These are phyloP conservation scores for Monosporascus sp. DNA, from an alignment of 2,329 filamentous ascomycete genomes.

Conservation along the genomic window DNA sequence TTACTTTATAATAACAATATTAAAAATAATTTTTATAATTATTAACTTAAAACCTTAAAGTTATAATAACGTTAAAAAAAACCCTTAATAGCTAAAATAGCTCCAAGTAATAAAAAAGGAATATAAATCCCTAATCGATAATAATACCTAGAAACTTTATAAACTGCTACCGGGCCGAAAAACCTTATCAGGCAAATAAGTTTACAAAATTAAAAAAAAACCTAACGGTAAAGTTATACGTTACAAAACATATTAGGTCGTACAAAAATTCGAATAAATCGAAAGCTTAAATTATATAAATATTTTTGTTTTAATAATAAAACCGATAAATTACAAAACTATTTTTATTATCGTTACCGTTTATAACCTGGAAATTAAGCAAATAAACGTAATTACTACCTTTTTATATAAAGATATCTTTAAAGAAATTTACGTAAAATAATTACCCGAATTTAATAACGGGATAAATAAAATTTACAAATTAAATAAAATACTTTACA, in stretches of 20 bases:
- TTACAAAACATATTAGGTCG: neutral
- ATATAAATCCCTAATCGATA: conserved; percentile 6
- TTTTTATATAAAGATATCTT: too few relatives aligned
- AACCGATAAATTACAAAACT: too few relatives aligned
- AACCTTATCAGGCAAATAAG: neutral
- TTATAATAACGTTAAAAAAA: conserved; percentile 3
- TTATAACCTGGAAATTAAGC: conserved; percentile 6
- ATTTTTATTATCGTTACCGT: conserved; percentile 3
- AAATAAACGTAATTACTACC: too few relatives aligned
- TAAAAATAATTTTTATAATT: neutral
- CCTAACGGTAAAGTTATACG: neutral
- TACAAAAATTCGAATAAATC: neutral
- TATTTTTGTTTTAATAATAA: conserved; percentile 9
- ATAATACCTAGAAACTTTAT: neutral
- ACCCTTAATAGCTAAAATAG: conserved; percentile 1
- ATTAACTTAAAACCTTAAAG: conserved; percentile 2
- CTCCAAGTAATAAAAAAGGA: conserved; percentile 3
- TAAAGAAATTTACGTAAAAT: conserved; percentile 6
- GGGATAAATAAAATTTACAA: conserved; percentile 3
- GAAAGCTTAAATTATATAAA: conserved; percentile 1
- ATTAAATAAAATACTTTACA: too few relatives aligned
- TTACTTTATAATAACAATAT: neutral
- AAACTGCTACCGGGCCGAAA: too few relatives aligned
- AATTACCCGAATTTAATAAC: conserved; percentile 3
- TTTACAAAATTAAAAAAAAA: neutral